Evolutionary conservation across 208 protist species (phyloP), one percentile per base, ranked within the genome.

Genomic region (Trypanosoma melophagium): DNA sequence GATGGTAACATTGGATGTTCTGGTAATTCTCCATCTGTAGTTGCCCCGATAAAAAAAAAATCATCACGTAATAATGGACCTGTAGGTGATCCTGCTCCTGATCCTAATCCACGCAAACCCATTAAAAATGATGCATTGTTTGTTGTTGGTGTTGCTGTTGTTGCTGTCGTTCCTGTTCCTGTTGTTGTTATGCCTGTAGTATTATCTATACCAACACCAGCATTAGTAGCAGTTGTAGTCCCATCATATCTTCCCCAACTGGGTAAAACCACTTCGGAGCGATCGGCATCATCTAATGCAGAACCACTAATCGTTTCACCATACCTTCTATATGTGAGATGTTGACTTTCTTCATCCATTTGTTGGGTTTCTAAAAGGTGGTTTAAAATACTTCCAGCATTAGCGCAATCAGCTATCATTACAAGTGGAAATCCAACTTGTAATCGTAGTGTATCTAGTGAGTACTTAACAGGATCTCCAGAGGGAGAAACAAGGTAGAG

Each of bases 11-110:
- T 78, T 24, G 80, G 84, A 74, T 96, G 91, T 8, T 53, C 66
- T 8, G 75, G 41, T 2, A 77, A 49, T 17, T 19, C 49, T 2
- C 66, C 76, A 13, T 71, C 77, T 28, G 53, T 51, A n/a, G 76
- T 80, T n/a, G 87, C 87, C 7, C 90, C 90, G 65, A 96, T 85
- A 45, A 96, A 96, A 68, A 87, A 90, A 51, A 96, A 92, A 60
- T 90, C 83, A 22, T 90, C 80, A 61, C 77, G 64, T 35, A 69
- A 17, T 3, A 53, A n/a, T n/a, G 47, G 3, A 19, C 50, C 4
- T 44, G 60, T 16, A 58, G 58, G 16, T 41, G 63, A 59, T 5
- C 41, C 12, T 14, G 42, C 49, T 53, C 19, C 44, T 47, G 49
- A 51, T 16, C 21, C 42, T 25, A 65, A 55, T 14, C 68, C 50